Base-by-base conservation (phyloP, 805 yeast genomes). In the Zygoascus biomembranicola region DNA sequence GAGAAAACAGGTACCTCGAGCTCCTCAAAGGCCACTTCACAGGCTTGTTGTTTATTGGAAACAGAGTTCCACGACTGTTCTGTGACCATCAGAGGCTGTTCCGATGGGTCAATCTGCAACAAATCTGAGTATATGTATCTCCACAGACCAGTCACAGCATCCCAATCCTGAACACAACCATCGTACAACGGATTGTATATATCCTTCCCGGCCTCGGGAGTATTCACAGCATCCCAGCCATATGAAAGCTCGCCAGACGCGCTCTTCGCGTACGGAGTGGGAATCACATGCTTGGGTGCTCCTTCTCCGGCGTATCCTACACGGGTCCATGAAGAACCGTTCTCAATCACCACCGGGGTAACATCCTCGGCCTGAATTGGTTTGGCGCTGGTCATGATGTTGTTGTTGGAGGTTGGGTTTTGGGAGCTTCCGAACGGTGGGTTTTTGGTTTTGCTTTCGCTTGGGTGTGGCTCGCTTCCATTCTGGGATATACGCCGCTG, bases 271-370 rank as follows among this genome's bases (percentile, higher is more conserved):
- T 92, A 53, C 11, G n/a, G 41, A 23, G 96, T 86, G 2, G 96
- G 90, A 9, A 83, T 69, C 23, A 86, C 80, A 5, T 81, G 71
- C 55, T 83, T 79, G 8, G 99, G 99, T 51, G 80, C 75, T 63
- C 89, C 96, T 57, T 90, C 92, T 13, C 98, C 98, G 6, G 97
- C 90, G 64, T 80, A 87, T 1, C 99, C 99, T 26, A 86, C 79
- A 54, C 90, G 80, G 11, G 97, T 89, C 53, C 80, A 71, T 56
- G 77, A 80, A 9, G 96, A 84, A 37, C 98, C 97, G 0, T 96
- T 90, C 66, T 92, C 97, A 35, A 92, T 74, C 35, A 92, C 95
- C 6, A 92, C 76, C 28, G 97, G 95, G 54, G 90, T 81, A 56
- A 90, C 85, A 68, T 92, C 97, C 68, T 92, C 95, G 32, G 61